Percentiles rank a stretch among this genome's conserved stretches.
Evolutionary conservation across 495 filamentous ascomycete genomes (phyloP).

Genomic region (Podospora tetraspora): DNA sequence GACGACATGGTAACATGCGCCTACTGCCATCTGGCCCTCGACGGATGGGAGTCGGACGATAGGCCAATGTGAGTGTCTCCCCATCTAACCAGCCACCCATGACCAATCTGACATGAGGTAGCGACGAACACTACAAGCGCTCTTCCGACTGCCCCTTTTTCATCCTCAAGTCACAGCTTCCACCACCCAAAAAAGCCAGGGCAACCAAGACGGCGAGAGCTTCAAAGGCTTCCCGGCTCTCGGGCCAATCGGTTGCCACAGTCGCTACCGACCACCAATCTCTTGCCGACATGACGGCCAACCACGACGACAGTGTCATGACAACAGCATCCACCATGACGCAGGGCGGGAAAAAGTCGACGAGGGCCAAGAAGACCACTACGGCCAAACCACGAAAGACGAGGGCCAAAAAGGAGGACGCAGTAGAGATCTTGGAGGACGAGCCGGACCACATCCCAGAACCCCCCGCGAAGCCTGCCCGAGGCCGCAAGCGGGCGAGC

Average conservation of each 20-base stretch:
- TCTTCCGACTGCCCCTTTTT: slow-evolving; percentile 82
- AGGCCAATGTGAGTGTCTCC: slow-evolving; percentile 63
- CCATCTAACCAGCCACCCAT: slow-evolving; percentile 15
- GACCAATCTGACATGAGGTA: slow-evolving; percentile 34
- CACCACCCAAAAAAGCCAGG: slow-evolving; percentile 44
- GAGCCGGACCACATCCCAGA: slow-evolving; percentile 39
- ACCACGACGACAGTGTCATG: slow-evolving; percentile 65
- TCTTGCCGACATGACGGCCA: slow-evolving; percentile 42
- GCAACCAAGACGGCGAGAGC: slow-evolving; percentile 49
- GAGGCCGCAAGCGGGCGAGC: slow-evolving; percentile 62
- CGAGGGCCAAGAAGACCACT: slow-evolving; percentile 35
- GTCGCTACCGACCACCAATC: slow-evolving; percentile 49
- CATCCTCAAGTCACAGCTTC: slow-evolving; percentile 42
- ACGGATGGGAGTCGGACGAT: slow-evolving; percentile 89
- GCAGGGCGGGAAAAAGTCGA: slow-evolving; percentile 46
- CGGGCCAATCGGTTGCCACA: slow-evolving; percentile 61
- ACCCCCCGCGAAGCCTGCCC: slow-evolving; percentile 35
- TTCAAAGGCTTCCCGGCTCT: slow-evolving; percentile 68
- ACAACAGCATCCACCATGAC: slow-evolving; percentile 54
- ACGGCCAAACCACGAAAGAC: slow-evolving; percentile 42
- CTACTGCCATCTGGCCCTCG: slow-evolving; percentile 79
- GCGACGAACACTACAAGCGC: slow-evolving; percentile 79
- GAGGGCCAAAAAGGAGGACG: slow-evolving; percentile 56
- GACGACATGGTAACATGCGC: slow-evolving; percentile 82
- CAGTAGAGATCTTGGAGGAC: slow-evolving; percentile 45